Base-by-base conservation (phyloP, 2,329 filamentous ascomycete species). In the Hypoxylon sp. region DNA sequence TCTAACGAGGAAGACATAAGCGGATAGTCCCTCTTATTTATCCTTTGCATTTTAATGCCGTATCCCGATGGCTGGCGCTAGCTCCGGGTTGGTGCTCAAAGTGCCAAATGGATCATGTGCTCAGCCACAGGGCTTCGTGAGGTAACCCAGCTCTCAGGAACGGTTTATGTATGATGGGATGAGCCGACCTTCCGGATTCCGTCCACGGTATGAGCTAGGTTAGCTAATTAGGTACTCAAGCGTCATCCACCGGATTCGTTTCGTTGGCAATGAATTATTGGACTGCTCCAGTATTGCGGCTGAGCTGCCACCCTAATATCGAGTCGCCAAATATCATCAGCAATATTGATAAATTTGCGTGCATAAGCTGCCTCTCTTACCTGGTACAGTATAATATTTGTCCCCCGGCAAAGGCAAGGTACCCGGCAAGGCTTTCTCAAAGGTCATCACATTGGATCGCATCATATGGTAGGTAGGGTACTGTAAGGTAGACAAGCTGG, bases 241-340 rank as follows among this genome's bases (percentile, higher is more conserved):
- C 43, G 41, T 55, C 57, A 57, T 34, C 57, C 63, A 48, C 21
- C 13, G 19, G 9, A 51, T 53, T 56, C 50, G 36, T 28, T 65
- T 61, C 38, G 43, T 63, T 63, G 55, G 51, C 56, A 56, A n/a
- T 30, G 36, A 56, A 25, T 67, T 59, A 62, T 69, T 70, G 60
- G 57, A 52, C 36, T 68, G 67, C 69, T 61, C 72, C 65, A 63
- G 46, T 70, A 68, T 75, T 71, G 73, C 73, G 72, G 72, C 72
- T 74, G 72, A 74, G 72, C 67, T 45, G 45, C 57, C 60, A 55
- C 53, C 55, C 55, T 60, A 43, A 60, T 48, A 56, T 43, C 48
- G 19, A 59, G 21, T 21, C 32, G 32, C 21, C 19, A 38, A 36
- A 56, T 21, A 45, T 41, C 34, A 48, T 57, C 46, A 49, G 57